These are phyloP conservation scores for Reutealis trisperma DNA, from an alignment of 345 rosid species.

Conservation along the genomic window DNA sequence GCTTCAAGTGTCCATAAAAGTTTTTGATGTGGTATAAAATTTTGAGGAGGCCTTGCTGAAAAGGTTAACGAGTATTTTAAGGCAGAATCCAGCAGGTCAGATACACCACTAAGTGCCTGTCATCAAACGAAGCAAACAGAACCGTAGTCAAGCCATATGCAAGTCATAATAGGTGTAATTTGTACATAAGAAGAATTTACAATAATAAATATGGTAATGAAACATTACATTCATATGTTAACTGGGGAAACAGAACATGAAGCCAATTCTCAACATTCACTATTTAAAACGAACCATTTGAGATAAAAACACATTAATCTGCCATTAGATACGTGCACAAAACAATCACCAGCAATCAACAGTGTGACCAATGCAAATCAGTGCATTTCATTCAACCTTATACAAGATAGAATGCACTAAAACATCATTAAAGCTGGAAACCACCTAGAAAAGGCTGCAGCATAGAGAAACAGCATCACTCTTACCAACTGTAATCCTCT, in stretches of 20 bases:
- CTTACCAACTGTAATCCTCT: slow-evolving; percentile 47
- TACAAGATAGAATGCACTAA: too few species aligned
- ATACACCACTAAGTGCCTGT: slow-evolving; percentile 50
- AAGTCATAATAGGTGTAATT: neutral
- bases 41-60: slow-evolving; percentile 78
- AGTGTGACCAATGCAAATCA: neutral
- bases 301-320: neutral
- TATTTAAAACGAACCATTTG: neutral
- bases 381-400: too few species aligned
- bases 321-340: neutral
- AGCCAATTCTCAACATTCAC: neutral
- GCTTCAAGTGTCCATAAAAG: slow-evolving; percentile 82
- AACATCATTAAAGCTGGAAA: neutral
- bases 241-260: neutral
- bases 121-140: slow-evolving; percentile 11
- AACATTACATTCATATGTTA: neutral
- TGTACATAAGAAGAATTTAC: neutral
- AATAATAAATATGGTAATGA: neutral
- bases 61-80: slow-evolving; percentile 55
- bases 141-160: neutral
- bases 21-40: slow-evolving; percentile 74
- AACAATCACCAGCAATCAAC: neutral
- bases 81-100: slow-evolving; percentile 47
- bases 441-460: neutral
- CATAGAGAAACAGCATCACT: slow-evolving; percentile 6